Evolutionary conservation across 805 yeast genomes (phyloP).

Genomic region (Pichia cabralensis): DNA sequence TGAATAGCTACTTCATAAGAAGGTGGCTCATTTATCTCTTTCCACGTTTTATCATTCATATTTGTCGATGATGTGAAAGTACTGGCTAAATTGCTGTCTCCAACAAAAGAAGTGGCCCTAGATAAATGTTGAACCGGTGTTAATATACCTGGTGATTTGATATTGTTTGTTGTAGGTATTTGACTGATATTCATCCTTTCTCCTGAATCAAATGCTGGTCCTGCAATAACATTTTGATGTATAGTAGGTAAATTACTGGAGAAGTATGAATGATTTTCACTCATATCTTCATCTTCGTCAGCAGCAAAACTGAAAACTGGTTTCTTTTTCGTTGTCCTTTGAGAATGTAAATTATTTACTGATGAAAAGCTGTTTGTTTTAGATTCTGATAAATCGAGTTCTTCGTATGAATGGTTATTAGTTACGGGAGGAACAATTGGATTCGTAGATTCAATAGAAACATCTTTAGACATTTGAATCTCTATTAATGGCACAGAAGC

Average conservation of each 20-base stretch:
- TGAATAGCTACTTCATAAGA: conserved; percentile 74
- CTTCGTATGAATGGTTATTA: neutral
- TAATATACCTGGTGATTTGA: conserved; percentile 30
- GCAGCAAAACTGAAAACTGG: conserved; percentile 23
- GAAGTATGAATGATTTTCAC: conserved; percentile 1
- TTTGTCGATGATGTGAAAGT: neutral
- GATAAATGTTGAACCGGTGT: conserved; percentile 56
- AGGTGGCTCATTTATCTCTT: conserved; percentile 53
- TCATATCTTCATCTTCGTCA: conserved; percentile 16
- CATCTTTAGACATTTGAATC: neutral
- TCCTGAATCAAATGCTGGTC: conserved; percentile 17
- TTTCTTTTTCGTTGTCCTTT: conserved; percentile 5
- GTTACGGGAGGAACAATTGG: neutral
- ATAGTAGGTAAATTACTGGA: neutral
- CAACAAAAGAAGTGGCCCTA: conserved; percentile 41
- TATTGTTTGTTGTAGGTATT: neutral
- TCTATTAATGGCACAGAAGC: neutral
- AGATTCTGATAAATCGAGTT: neutral
- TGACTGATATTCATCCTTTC: conserved; percentile 4
- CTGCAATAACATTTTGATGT: conserved; percentile 9
- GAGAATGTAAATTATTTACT: neutral
- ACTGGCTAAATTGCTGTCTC: neutral
- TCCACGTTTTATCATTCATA: conserved; percentile 1
- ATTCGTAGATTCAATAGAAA: neutral
- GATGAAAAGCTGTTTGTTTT: neutral